Conservation (phyloP, 208 protist species). For the Tetramitus jugosus region DNA sequence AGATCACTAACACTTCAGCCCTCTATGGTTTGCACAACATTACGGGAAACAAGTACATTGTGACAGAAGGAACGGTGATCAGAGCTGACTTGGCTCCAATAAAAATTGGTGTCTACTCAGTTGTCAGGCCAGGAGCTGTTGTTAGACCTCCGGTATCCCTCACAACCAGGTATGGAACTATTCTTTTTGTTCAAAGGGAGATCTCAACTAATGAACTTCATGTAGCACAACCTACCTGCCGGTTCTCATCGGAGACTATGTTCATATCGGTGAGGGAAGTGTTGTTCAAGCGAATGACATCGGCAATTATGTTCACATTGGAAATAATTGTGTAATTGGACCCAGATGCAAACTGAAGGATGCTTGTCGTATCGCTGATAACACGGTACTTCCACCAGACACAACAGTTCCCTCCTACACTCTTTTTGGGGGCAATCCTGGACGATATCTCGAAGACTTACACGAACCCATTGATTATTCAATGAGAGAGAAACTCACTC, state of each 20-base stretch:
- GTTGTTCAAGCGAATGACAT: neutral
- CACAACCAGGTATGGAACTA: neutral
- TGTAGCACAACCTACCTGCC: no score
- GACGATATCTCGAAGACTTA: neutral
- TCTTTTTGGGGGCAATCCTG: neutral
- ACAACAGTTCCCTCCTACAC: neutral
- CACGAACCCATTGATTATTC: neutral
- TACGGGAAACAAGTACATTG: neutral
- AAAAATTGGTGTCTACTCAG: neutral
- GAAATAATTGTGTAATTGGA: slow-evolving; percentile 20
- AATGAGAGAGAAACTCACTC: neutral
- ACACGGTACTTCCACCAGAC: neutral
- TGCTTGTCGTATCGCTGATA: neutral
- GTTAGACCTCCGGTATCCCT: neutral
- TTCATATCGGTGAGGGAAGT: neutral
- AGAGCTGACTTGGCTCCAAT: neutral
- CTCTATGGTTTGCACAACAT: neutral
- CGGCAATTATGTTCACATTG: neutral
- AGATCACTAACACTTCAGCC: neutral
- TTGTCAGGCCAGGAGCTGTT: neutral
- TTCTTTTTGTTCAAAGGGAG: neutral
- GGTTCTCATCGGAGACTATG: neutral
- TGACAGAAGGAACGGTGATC: neutral
- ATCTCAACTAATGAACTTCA: neutral
- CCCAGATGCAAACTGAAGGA: neutral